Evolutionary conservation across 768 basidiomycete species (phyloP).

Genomic region (Tylopilus sp.): DNA sequence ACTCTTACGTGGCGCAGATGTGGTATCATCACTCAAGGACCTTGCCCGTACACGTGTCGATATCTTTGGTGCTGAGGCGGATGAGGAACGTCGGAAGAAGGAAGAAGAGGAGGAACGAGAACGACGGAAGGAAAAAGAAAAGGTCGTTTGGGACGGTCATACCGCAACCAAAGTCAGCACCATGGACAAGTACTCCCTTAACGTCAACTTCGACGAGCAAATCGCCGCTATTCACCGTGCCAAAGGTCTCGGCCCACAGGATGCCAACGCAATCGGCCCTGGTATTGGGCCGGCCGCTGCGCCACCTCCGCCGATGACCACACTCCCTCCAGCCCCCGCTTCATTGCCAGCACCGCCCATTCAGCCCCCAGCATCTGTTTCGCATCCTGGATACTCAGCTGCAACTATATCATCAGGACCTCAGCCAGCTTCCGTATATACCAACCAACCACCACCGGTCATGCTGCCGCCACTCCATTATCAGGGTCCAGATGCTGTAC

Average conservation of each 20-base stretch:
- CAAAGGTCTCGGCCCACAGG: conserved; percentile 85
- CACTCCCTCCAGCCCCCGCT: conserved; percentile 64
- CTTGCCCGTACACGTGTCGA: conserved; percentile 96
- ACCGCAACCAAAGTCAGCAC: conserved; percentile 91
- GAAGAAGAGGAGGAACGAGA: conserved; percentile 86
- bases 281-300: conserved; percentile 82
- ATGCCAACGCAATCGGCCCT: conserved; percentile 76
- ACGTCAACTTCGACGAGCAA: conserved; percentile 96
- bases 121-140: conserved; percentile 84
- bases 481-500: conserved; percentile 71
- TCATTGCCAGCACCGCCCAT: conserved; percentile 70
- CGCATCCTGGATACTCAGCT: conserved; percentile 62
- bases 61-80: conserved; percentile 92
- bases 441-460: conserved; percentile 57
- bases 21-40: conserved; percentile 87
- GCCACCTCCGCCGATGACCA: conserved; percentile 57
- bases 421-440: conserved; percentile 77
- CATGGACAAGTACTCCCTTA: conserved; percentile 88
- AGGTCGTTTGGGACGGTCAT: conserved; percentile 98
- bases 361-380: conserved; percentile 39
- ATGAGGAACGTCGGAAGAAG: conserved; percentile 83
- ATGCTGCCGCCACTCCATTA: conserved; percentile 86
- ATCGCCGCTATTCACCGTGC: conserved; percentile 95
- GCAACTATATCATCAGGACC: conserved; percentile 90
- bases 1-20: conserved; percentile 87